Conservation (phyloP, 2,329 filamentous ascomycete genomes). For the Venturia carpophila region DNA sequence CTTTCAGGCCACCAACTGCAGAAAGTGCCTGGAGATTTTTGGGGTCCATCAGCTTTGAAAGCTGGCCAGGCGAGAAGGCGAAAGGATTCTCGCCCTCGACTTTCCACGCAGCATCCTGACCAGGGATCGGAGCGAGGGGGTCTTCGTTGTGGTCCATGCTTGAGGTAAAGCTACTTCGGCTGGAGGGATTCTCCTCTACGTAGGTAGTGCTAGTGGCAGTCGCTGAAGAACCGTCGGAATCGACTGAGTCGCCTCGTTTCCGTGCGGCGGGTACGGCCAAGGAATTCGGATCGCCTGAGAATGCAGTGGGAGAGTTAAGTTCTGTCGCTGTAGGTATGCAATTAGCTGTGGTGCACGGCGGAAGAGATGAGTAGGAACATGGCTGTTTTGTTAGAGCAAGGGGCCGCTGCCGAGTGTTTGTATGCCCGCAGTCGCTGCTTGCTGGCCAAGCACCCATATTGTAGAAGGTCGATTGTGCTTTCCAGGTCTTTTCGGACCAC, state of each 20-base stretch:
- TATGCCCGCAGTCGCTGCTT: background rate
- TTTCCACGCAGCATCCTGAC: conserved; percentile 66
- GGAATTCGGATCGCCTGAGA: conserved; percentile 17
- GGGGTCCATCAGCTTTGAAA: conserved; percentile 68
- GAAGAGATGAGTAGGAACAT: background rate
- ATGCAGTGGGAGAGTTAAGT: conserved; percentile 16
- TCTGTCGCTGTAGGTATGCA: conserved; percentile 12
- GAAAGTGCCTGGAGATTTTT: conserved; percentile 70
- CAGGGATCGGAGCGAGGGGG: conserved; percentile 28
- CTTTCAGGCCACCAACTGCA: conserved; percentile 63
- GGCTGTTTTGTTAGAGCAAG: background rate
- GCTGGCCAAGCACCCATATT: background rate
- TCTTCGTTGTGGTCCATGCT: conserved; percentile 29
- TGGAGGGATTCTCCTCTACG: conserved; percentile 12
- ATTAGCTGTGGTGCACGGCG: background rate
- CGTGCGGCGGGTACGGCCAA: conserved; percentile 50
- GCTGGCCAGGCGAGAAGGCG: conserved; percentile 71
- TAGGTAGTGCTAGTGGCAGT: conserved; percentile 15
- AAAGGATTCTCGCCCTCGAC: conserved; percentile 69
- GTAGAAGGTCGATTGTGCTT: background rate
- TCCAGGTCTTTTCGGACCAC: background rate
- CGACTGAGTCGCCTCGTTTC: conserved; percentile 58
- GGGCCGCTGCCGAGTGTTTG: background rate
- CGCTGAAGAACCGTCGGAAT: conserved; percentile 28
- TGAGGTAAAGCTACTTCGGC: conserved; percentile 11